Conservation (phyloP, 495 filamentous ascomycete genomes). For the Cercophora newfieldiana region DNA sequence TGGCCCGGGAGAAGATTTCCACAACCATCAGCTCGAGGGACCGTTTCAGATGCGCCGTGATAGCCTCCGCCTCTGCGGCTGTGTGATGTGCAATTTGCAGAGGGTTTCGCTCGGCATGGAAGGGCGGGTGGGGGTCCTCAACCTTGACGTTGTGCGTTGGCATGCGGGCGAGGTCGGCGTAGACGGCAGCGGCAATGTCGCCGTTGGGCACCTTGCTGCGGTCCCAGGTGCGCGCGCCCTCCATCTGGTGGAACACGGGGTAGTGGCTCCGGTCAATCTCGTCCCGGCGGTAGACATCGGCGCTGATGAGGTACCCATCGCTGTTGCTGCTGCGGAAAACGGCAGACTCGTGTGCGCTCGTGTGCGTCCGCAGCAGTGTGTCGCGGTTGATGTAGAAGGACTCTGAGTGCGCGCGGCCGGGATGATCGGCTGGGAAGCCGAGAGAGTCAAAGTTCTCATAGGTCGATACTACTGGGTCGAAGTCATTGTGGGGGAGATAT, state of each 20-base stretch:
- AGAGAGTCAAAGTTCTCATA: slow-evolving; percentile 93
- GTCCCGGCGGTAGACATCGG: slow-evolving; percentile 96
- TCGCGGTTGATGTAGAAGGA: slow-evolving; percentile 92
- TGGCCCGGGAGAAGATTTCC: slow-evolving; percentile 80
- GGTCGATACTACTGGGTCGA: slow-evolving; percentile 83
- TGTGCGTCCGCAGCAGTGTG: slow-evolving; percentile 89
- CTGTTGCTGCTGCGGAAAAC: slow-evolving; percentile 73
- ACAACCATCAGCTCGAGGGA: slow-evolving; percentile 85
- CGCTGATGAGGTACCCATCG: slow-evolving; percentile 83
- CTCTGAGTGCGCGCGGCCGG: slow-evolving; percentile 82
- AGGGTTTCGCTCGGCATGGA: slow-evolving; percentile 79
- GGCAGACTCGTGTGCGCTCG: slow-evolving; percentile 87
- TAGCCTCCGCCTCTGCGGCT: slow-evolving; percentile 74
- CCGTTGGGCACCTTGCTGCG: slow-evolving; percentile 56
- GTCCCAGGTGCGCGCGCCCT: slow-evolving; percentile 91
- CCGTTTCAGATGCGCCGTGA: slow-evolving; percentile 85
- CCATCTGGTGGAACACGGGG: slow-evolving; percentile 98
- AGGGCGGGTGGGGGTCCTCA: slow-evolving; percentile 80
- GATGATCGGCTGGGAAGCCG: slow-evolving; percentile 86
- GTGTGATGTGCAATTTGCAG: slow-evolving; percentile 71
- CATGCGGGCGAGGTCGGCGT: slow-evolving; percentile 64
- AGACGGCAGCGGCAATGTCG: slow-evolving; percentile 63
- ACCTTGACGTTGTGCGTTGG: slow-evolving; percentile 72
- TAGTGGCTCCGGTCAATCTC: slow-evolving; percentile 93
- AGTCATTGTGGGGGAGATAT: slow-evolving; percentile 73